Conservation (phyloP, 352 stramenopile genomes). For the Phytophthora chlamydospora region DNA sequence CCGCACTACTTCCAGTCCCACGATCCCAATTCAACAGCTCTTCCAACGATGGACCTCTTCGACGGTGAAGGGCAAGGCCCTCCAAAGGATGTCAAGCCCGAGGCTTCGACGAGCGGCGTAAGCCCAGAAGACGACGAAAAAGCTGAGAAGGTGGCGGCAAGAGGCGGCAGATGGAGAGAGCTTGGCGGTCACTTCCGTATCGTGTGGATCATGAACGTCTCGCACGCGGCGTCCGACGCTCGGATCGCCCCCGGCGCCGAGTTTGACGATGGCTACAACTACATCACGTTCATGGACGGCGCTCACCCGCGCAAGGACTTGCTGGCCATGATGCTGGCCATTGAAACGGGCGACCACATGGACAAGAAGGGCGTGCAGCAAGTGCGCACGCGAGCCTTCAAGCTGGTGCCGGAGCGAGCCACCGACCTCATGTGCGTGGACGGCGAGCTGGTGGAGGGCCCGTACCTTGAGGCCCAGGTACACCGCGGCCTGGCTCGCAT, state of each 20-base stretch:
- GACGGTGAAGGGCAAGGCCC: conserved; percentile 35
- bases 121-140: conserved; percentile 4
- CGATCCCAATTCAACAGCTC: conserved; percentile 34
- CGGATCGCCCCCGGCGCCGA: conserved; percentile 50
- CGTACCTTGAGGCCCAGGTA: conserved; percentile 58
- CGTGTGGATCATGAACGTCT: conserved; percentile 73
- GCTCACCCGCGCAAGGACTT: conserved; percentile 43
- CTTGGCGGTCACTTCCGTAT: conserved; percentile 58
- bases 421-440: conserved; percentile 66
- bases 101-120: conserved; percentile 3
- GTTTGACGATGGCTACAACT: conserved; percentile 70
- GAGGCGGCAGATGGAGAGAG: conserved; percentile 48
- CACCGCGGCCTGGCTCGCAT: conserved; percentile 64
- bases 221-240: conserved; percentile 57
- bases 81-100: conserved; percentile 1
- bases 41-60: conserved; percentile 56
- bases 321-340: conserved; percentile 49
- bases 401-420: conserved; percentile 44
- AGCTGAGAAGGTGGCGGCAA: conserved; percentile 4
- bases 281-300: conserved; percentile 61
- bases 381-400: conserved; percentile 66
- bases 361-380: conserved; percentile 45
- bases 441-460: conserved; percentile 56
- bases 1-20: conserved; percentile 48
- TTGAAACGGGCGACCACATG: conserved; percentile 61